Evolutionary conservation across 2,329 filamentous ascomycete species (phyloP), one percentile per base, ranked within the genome.

Genomic region (Nemania diffusa): DNA sequence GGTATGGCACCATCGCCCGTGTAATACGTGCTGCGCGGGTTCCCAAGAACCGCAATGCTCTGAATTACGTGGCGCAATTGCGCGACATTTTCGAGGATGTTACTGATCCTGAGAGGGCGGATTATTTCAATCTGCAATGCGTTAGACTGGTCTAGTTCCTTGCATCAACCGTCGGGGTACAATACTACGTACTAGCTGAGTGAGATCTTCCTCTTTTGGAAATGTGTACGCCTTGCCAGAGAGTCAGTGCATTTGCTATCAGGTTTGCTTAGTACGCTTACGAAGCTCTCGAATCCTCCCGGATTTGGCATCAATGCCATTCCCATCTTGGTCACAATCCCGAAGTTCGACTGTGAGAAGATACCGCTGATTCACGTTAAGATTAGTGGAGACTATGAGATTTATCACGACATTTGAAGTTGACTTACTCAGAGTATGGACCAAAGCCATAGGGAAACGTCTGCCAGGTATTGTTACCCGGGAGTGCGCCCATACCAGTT

Each of bases 251-350:
- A 24, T 24, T 7, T 58, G 62, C 69, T 32, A 67, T 53, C 26
- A n/a, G 5, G 42, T 5, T 52, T 22, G 46, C 52, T 40, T 13
- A 8, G 46, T 15, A 42, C 13, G 27, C 76, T 74, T 69, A 80
- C 75, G 61, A 77, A 79, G 56, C 75, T 76, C 57, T 85, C 82
- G 66, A 83, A 82, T 1, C 82, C 83, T 9, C 81, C 83, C 0
- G 83, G 84, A 52, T 85, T 84, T 1, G 82, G 81, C 85, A 87
- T 87, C 37, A 88, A 77, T 76, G 75, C 75, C 70, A 86, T 80
- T 0, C 84, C 84, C 78, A 86, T 84, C 74, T 86, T 85, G 3
- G 83, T 84, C 1, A 85, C 83, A 26, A 86, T 82, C 11, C 83
- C 84, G 9, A 84, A 80, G 57, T 85, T 85, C 0, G 80, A 83